Base-by-base conservation (phyloP, 2,329 filamentous ascomycete genomes). In the Aspergillus phoenicis region DNA sequence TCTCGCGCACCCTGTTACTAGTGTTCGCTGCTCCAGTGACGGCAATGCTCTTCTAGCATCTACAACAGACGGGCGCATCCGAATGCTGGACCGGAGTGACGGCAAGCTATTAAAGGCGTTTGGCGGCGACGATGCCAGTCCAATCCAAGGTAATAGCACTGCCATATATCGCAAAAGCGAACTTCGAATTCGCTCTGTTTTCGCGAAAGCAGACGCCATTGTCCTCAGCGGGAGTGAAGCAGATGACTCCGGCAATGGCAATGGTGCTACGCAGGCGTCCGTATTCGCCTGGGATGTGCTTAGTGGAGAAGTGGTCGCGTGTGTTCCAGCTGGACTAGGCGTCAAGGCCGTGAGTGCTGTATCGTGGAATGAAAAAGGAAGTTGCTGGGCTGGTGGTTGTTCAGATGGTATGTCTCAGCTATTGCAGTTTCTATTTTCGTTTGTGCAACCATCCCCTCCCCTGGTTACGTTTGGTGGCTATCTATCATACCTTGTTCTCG, bases 201-300 rank as follows among this genome's bases (percentile, higher is more conserved):
- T 97, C 59, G 93, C 91, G 0, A 83, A 86, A 30, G 87, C 85
- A 64, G 94, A 97, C 76, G 88, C 86, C 62, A 89, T 89, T 52
- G 91, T 95, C 1, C 70, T 97, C 3, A 90, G 87, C 54, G 94
- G 94, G 7, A 92, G 93, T 70, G 93, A 97, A 76, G 82, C 85
- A 11, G 63, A 62, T 22, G 66, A 70, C 52, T 64, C 61, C 1
- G 64, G 36, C 20, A 17, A 39, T 17, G 33, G 26, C 53, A 26
- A 62, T 22, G 57, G 43, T 8, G 45, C 39, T 7, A 59, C 55
- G 2, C 67, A 76, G 45, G 75, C 75, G 4, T 66, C 67, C 55
- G 70, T 77, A 4, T 78, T 79, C 66, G 91, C 87, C 1, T 98
- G 94, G 94, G 93, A 97, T 78, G 79, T 96, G 20, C 74, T 97